Evolutionary conservation across 352 stramenopile species (phyloP), one percentile per base, ranked within the genome.

Genomic region (Pythium monospermum): DNA sequence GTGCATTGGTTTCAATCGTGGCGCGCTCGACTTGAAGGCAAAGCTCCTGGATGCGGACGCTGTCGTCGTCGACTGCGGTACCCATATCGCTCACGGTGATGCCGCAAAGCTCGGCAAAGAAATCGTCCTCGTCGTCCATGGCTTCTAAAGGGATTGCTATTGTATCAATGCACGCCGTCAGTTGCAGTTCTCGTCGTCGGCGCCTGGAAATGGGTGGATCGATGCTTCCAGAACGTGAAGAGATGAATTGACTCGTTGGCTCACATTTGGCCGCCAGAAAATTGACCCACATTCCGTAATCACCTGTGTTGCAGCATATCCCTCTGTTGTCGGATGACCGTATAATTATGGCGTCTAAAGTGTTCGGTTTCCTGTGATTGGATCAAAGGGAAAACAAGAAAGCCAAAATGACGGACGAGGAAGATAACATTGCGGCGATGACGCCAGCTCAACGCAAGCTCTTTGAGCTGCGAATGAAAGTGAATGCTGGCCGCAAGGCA

Each of bases 391-490:
- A 21, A 40, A 32, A 49, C n/a, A 7, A 1, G 7, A n/a, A 35
- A 16, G 28, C 21, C 2, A 53, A 45, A 3, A 75, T 72, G 60
- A 48, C 30, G 43, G 66, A 77, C 41, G 28, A 22, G 26, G 60
- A 76, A 13, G 76, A 83, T 53, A 49, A 66, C 21, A 43, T 83
- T 42, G 67, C 70, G 53, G 61, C 66, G 22, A 87, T 90, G 78
- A 89, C 78, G 53, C 75, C 78, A 19, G 79, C 76, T 50, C 76
- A 92, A 57, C 70, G 59, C 36, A 92, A 89, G 64, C 73, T 92
- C 51, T 92, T 92, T 61, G 72, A 92, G 68, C 62, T 92, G 46
- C 78, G 81, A 33, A 92, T 92, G 81, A 87, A 89, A 57, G 78
- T 90, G 38, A 92, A 92, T 53, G 79, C 78, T 6, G 81, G 78